Conservation (phyloP, 352 stramenopile species). For the Phytopythium ostracodes region DNA sequence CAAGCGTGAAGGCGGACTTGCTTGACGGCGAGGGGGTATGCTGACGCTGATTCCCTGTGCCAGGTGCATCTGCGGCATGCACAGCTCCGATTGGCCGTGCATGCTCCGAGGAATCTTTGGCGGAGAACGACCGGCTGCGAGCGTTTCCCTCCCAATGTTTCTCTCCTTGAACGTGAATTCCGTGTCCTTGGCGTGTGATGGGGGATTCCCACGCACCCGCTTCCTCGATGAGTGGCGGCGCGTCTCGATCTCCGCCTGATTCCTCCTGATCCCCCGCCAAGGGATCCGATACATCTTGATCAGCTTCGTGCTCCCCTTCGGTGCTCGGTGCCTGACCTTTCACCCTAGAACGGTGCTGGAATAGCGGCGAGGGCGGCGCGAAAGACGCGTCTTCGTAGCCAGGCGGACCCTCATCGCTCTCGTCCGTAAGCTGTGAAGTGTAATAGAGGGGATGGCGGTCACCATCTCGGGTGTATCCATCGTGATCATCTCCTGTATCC, state of each 20-base stretch:
- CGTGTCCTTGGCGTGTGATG: not conserved
- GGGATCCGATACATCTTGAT: not conserved
- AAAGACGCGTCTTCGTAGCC: slow-evolving; percentile 2
- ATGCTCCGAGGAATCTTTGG: not conserved
- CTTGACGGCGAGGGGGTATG: slow-evolving; percentile 2
- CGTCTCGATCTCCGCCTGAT: not conserved
- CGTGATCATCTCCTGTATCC: slow-evolving; percentile 3
- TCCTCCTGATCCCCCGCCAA: not conserved
- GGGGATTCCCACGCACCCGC: not conserved
- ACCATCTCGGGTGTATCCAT: slow-evolving; percentile 6
- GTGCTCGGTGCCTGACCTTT: not conserved
- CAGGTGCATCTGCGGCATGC: slow-evolving; percentile 8
- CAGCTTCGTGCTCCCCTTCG: slow-evolving; percentile 1
- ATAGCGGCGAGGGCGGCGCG: not conserved
- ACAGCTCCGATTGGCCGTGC: not conserved
- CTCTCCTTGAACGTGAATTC: not conserved
- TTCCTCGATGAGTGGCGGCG: slow-evolving; percentile 1
- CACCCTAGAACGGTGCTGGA: slow-evolving; percentile 1
- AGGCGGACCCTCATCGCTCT: slow-evolving; percentile 2
- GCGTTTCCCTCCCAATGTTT: not conserved
- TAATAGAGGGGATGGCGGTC: not conserved
- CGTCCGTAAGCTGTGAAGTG: not conserved
- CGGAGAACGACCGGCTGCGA: not conserved
- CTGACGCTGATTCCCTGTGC: not conserved
- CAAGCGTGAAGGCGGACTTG: slow-evolving; percentile 20